Evolutionary conservation across 352 stramenopile species (phyloP), one percentile per base, ranked within the genome.

Genomic region (Globisporangium rhizosaccharum): DNA sequence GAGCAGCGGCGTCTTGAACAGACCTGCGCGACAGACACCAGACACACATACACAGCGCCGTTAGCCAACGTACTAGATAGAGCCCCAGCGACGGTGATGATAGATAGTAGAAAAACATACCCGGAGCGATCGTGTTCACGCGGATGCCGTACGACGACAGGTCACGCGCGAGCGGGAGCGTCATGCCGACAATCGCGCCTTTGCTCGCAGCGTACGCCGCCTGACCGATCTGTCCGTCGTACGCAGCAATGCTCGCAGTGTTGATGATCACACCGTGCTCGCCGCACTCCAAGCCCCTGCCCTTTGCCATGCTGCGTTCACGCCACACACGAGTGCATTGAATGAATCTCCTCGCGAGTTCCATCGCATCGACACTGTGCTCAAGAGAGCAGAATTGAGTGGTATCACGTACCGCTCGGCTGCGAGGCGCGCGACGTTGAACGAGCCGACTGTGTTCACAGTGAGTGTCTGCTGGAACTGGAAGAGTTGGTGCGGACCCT

Each of bases 241-340:
- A 99, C 1, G 96, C 97, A 50, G 97, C 97, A 53, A 99, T 97
- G 66, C 88, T 98, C 14, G 97, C 96, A 12, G 97, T 99, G 77
- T 99, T 99, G 64, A 99, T 97, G 61, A 99, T 99, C 51, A 98
- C 88, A 18, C 97, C 97, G 28, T 95, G 82, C 55, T 98, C 80
- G 10, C 92, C 93, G 59, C 94, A 84, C 62, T 74, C 56, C 52
- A 85, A 70, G 7, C 76, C 69, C 53, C 67, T 58, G 15, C 65
- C 83, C 61, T 95, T 94, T 44, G 87, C 65, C 90, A 97, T 97
- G 56, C 87, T 97, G 59, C 11, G 54, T 17, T 7, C 9, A 28
- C 6, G 0, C 8, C 10, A 33, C 20, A 14, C 46, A 51, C 23
- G 33, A 12, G 33, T 12, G 33, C 33, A 39, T 39, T 39, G 33